phyloP scores from a whole-genome alignment of 2,329 filamentous ascomycete species.

The Fusarium annulatum region DNA sequence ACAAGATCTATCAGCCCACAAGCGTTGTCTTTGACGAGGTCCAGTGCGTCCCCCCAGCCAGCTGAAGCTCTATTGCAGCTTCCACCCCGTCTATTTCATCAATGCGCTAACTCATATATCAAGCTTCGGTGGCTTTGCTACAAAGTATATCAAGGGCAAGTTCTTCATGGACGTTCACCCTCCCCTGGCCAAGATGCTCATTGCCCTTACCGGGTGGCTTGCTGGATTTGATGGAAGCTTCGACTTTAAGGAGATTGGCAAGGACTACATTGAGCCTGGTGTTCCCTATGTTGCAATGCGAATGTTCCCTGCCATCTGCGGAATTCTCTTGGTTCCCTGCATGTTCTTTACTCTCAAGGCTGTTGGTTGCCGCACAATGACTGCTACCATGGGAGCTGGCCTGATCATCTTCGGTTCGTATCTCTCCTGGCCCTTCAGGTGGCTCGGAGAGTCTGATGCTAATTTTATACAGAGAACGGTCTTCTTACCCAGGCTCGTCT shows the following conservation, averaged over 20 bases:
- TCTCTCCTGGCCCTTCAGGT: background rate
- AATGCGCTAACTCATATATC: constrained; percentile 31
- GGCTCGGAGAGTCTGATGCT: constrained; percentile 34
- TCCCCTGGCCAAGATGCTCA: constrained; percentile 94
- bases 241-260: constrained; percentile 99
- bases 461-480: constrained; percentile 79
- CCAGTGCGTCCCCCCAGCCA: constrained; percentile 73
- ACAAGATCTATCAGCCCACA: constrained; percentile 94
- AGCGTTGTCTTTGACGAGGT: constrained; percentile 99
- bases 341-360: constrained; percentile 97
- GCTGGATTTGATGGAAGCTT: constrained; percentile 96
- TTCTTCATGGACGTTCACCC: constrained; percentile 99
- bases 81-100: background rate
- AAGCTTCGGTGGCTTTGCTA: constrained; percentile 97
- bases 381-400: constrained; percentile 83
- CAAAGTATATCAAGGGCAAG: constrained; percentile 98
- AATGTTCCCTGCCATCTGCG: constrained; percentile 88
- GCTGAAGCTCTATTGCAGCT: constrained; percentile 1
- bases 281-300: constrained; percentile 99
- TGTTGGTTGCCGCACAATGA: constrained; percentile 86
- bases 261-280: constrained; percentile 93
- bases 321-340: constrained; percentile 86
- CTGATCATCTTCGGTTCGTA: constrained; percentile 89
- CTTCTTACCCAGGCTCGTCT: constrained; percentile 93
- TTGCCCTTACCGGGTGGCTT: constrained; percentile 93